These are phyloP conservation scores for Hypoxylon rickii DNA, from an alignment of 495 filamentous ascomycete genomes.

Conservation along the genomic window DNA sequence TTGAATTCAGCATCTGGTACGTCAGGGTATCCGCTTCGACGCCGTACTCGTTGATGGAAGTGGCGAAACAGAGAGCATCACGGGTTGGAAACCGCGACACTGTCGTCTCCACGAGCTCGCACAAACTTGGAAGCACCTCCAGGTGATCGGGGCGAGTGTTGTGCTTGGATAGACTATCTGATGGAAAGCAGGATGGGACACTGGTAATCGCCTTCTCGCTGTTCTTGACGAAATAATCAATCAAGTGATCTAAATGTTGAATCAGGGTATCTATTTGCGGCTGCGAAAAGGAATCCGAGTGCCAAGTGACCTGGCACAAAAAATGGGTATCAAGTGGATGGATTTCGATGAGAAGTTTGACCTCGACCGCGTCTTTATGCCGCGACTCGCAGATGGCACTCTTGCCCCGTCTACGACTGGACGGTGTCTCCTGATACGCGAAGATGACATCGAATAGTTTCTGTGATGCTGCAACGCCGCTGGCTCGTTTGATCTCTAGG, in stretches of 20 bases:
- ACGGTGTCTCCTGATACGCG: constrained; percentile 75
- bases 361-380: constrained; percentile 70
- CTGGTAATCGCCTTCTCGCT: constrained; percentile 38
- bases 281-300: constrained; percentile 47
- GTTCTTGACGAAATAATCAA: constrained; percentile 48
- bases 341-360: constrained; percentile 71
- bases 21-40: constrained; percentile 51
- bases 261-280: constrained; percentile 53
- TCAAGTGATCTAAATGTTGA: constrained; percentile 38
- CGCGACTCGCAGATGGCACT: constrained; percentile 52
- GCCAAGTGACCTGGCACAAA: constrained; percentile 59
- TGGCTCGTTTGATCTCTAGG: constrained; percentile 65
- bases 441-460: constrained; percentile 71
- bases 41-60: constrained; percentile 41
- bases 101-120: constrained; percentile 57
- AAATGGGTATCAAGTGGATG: constrained; percentile 62
- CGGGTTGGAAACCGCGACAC: constrained; percentile 52
- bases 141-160: constrained; percentile 44
- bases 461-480: constrained; percentile 50
- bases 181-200: constrained; percentile 40
- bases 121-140: constrained; percentile 42
- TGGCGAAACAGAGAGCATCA: constrained; percentile 64
- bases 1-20: constrained; percentile 64
- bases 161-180: constrained; percentile 57
- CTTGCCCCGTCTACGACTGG: constrained; percentile 38